Evolutionary conservation across 176 grass and related monocot species (phyloP).

Genomic region (Canna indica): DNA sequence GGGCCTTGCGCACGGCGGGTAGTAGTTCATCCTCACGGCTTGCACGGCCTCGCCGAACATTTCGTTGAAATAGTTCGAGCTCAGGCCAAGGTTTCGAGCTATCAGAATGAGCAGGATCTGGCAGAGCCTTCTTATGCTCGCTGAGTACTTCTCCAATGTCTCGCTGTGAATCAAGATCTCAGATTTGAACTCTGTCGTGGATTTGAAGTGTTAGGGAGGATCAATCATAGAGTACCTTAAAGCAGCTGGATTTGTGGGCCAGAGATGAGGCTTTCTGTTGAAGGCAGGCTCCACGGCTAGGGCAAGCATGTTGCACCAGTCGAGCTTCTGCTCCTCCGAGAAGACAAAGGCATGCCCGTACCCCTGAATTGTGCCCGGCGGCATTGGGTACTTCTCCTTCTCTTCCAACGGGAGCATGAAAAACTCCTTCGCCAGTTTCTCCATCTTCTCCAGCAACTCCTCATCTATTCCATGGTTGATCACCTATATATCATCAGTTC

Average conservation of each 20-base stretch:
- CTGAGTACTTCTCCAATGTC: constrained; percentile 51
- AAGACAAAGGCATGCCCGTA: constrained; percentile 92
- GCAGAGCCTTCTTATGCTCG: constrained; percentile 45
- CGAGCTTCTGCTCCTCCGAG: constrained; percentile 87
- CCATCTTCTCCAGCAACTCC: constrained; percentile 47
- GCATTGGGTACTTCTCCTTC: constrained; percentile 76
- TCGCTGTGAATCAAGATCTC: constrained; percentile 21
- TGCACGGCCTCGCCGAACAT: constrained; percentile 86
- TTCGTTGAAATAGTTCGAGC: constrained; percentile 28
- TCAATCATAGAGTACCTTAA: constrained; percentile 25
- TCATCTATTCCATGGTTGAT: constrained; percentile 68
- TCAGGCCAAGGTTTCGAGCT: constrained; percentile 39
- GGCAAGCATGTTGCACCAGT: constrained; percentile 93
- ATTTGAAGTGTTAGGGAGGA: not conserved
- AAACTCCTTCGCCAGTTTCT: constrained; percentile 47
- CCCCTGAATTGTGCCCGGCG: constrained; percentile 62
- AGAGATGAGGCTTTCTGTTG: constrained; percentile 53
- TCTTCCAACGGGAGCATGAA: constrained; percentile 88
- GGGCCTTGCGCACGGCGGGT: constrained; percentile 61
- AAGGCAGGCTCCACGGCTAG: constrained; percentile 54
- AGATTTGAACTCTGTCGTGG: not conserved
- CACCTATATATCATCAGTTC: constrained; percentile 33
- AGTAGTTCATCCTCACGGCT: constrained; percentile 81
- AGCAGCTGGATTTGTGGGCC: constrained; percentile 48
- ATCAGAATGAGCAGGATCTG: constrained; percentile 31